A percentile compares a stretch with the other conserved stretches of the same genome.
These are phyloP conservation scores for Boletus sp. DNA, from an alignment of 768 basidiomycete genomes.

Conservation along the genomic window DNA sequence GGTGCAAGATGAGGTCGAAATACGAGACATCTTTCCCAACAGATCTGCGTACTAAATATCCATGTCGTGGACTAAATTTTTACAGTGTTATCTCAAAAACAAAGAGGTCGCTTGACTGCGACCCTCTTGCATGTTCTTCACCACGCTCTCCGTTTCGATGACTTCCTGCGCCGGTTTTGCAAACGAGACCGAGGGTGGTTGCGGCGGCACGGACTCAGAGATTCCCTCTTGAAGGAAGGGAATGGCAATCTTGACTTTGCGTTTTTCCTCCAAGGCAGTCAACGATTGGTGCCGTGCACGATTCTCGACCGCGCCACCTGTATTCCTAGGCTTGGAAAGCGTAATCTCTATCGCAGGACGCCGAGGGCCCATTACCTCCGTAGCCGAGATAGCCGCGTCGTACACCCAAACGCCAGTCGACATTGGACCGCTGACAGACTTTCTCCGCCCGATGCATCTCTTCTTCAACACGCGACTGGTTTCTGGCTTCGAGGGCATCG, in stretches of 20 bases:
- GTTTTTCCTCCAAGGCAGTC: conserved; percentile 18
- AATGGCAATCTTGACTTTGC: conserved; percentile 20
- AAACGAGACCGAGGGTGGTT: neutral
- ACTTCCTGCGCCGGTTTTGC: neutral
- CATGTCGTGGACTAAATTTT: neutral
- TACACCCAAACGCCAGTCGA: conserved; percentile 46
- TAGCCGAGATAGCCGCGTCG: conserved; percentile 46
- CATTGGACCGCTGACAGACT: conserved; percentile 39
- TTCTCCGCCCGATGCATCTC: conserved; percentile 52
- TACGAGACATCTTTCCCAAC: no score
- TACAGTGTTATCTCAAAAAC: conserved; percentile 1
- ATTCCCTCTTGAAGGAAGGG: conserved; percentile 10
- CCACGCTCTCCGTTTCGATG: neutral
- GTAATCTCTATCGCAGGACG: conserved; percentile 22
- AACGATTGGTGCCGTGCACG: conserved; percentile 29
- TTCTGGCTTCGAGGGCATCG: conserved; percentile 8
- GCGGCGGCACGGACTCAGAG: neutral
- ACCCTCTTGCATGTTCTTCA: conserved; percentile 10
- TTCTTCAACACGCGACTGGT: conserved; percentile 47
- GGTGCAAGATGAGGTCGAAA: neutral
- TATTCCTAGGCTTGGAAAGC: conserved; percentile 8
- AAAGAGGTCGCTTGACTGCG: conserved; percentile 19
- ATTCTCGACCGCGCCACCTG: neutral
- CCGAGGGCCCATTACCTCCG: conserved; percentile 30
- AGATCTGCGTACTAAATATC: neutral